A percentile compares a stretch with the other conserved stretches of the same genome.
Conservation (phyloP, 2,329 filamentous ascomycete species). For the Alternaria tenuissima region DNA sequence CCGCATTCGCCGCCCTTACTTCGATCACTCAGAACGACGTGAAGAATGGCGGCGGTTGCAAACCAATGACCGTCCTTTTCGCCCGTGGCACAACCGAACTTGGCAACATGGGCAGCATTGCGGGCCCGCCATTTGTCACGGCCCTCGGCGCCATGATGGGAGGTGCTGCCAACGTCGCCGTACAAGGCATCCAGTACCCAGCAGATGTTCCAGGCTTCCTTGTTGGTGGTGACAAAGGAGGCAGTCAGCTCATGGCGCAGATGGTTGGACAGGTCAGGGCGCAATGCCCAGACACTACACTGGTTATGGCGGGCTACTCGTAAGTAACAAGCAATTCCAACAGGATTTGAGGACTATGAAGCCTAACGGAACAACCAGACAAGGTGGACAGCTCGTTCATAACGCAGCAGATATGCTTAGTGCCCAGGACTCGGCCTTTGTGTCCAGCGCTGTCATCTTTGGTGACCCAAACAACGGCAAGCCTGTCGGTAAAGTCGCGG, state of each 20-base stretch:
- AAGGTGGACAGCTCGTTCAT: slow-evolving; percentile 56
- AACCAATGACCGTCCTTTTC: slow-evolving; percentile 62
- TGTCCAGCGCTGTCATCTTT: slow-evolving; percentile 46
- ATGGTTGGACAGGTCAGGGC: slow-evolving; percentile 50
- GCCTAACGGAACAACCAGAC: slow-evolving; percentile 27
- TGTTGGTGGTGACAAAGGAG: slow-evolving; percentile 55
- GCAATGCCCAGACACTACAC: slow-evolving; percentile 56
- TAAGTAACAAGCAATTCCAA: slow-evolving; percentile 36
- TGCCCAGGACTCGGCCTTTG: slow-evolving; percentile 32
- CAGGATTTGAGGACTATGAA: neutral
- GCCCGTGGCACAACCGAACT: slow-evolving; percentile 64
- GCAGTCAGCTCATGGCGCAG: slow-evolving; percentile 56
- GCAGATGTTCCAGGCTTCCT: slow-evolving; percentile 58
- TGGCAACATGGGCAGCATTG: slow-evolving; percentile 61
- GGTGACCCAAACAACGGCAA: slow-evolving; percentile 50
- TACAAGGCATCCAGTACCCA: slow-evolving; percentile 65
- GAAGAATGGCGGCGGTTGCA: slow-evolving; percentile 48
- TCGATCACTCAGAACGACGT: slow-evolving; percentile 39
- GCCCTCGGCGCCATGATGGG: slow-evolving; percentile 53
- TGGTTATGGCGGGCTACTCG: slow-evolving; percentile 60
- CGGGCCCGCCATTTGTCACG: slow-evolving; percentile 62
- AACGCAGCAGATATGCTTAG: slow-evolving; percentile 51
- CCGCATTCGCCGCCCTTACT: slow-evolving; percentile 29
- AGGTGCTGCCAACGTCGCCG: slow-evolving; percentile 54
- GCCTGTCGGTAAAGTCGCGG: slow-evolving; percentile 42